Evolutionary conservation across 805 yeast genomes (phyloP), one percentile per base, ranked within the genome.

Genomic region (Metschnikowia matae): DNA sequence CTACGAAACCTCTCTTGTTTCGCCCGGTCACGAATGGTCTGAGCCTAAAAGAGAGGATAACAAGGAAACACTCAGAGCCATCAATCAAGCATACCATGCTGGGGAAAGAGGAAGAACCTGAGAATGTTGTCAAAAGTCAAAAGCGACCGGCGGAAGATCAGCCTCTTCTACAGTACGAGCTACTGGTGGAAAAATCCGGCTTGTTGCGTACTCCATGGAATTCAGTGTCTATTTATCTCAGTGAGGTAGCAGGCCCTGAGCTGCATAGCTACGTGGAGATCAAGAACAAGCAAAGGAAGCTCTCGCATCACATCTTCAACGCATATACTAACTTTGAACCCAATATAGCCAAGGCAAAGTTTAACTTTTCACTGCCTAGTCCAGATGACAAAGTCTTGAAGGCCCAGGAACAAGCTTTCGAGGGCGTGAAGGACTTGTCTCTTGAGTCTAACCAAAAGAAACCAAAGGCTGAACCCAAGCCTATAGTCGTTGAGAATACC

Each of bases 381-480:
- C 97, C 97, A 4, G 97, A 91, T 68, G 96, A 89, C 61, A 65
- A 74, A 44, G 75, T 86, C 2, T 61, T 79, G 46, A 65, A 69
- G 38, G 89, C 89, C 0, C 94, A 87, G 64, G 68, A 70, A 50
- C 60, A 60, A 15, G 76, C 77, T 1, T 71, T 72, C 48, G 74
- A 69, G 35, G 65, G 59, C 31, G 55, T 72, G 49, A 55, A 59
- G 21, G 63, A 62, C 34, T 60, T 73, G 49, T 60, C 61, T 31
- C 57, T 73, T 8, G 46, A 50, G 13, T 35, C 40, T 13, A 49
- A 43, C 32, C 36, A 54, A 40, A 52, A 52, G 40, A 53, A 48
- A 38, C 48, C 40, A 40, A 40, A 46, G 20, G 41, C 43, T 13
- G 48, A 49, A 20, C 44, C 53, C 21, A 53, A 46, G 26, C 44